Evolutionary conservation across 345 rosid species (phyloP), one percentile per base, ranked within the genome.

Genomic region (Salix dunnii): DNA sequence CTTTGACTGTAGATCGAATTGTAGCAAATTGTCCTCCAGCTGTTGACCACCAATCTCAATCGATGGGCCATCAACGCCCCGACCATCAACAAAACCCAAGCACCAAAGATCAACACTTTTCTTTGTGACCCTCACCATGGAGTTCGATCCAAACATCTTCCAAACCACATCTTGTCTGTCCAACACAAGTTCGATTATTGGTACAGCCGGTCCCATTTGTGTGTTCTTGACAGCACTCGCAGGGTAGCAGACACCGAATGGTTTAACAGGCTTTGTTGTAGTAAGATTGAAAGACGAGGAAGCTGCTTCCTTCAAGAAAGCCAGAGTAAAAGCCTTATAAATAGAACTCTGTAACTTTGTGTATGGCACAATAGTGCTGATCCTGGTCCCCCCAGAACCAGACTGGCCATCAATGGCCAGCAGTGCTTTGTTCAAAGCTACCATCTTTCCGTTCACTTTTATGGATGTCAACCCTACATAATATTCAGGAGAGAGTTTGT

Each of bases 401-500:
- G 66, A 51, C 51, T 46, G 5, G 58, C 16, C 76, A 66, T 78
- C 55, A 4, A 78, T 40, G 43, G 30, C 27, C 12, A 78, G 58
- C 6, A 72, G 76, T 1, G 76, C 53, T 5, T 1, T 20, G 28
- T 66, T 62, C 2, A 72, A 27, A 1, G 68, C 30, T 62, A 78
- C 48, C 1, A 66, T 21, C 58, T 78, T 72, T 17, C 76, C 76
- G 67, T 72, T 78, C 38, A 78, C 72, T 27, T 72, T 67, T 6
- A 78, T 55, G 11, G 67, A 20, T 4, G 81, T 78, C 49, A 78
- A 17, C 27, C 40, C 55, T 1, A 78, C 30, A 72, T 43, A 78
- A 65, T 72, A 72, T 72, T 78, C 74, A 31, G 60, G 84, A 1
- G 88, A 82, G 42, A 82, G 85, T 21, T 51, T 43, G 53, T 2